Conservation (phyloP, 495 filamentous ascomycete species). For the Penicillium maclennaniae region DNA sequence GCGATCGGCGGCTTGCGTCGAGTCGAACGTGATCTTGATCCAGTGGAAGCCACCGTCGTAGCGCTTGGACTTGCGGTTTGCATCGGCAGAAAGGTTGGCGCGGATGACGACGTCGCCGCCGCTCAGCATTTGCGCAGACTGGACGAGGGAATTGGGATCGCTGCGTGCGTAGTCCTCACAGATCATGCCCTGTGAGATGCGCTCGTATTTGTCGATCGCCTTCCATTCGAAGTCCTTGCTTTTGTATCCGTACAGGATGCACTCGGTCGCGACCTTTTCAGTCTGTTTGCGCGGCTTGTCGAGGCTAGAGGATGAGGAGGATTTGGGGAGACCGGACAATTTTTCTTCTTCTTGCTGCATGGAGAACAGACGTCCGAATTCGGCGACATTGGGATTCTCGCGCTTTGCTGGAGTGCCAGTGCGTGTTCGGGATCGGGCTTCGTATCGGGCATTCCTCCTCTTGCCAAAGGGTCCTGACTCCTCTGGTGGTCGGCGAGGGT, state of each 20-base stretch:
- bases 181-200: constrained; percentile 66
- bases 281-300: constrained; percentile 40
- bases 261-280: constrained; percentile 68
- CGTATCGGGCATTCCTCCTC: constrained; percentile 48
- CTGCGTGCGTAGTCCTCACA: constrained; percentile 84
- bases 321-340: constrained; percentile 35
- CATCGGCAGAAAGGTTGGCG: constrained; percentile 58
- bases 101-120: constrained; percentile 61
- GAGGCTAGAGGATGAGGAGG: constrained; percentile 37
- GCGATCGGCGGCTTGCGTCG: constrained; percentile 68
- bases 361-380: constrained; percentile 46
- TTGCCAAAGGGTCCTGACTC: constrained; percentile 64
- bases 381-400: constrained; percentile 54
- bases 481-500: constrained; percentile 50
- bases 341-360: constrained; percentile 44
- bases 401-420: constrained; percentile 57
- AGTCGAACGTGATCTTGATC: constrained; percentile 93
- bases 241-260: constrained; percentile 80
- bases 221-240: constrained; percentile 70
- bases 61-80: constrained; percentile 69
- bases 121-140: constrained; percentile 56
- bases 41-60: constrained; percentile 78
- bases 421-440: constrained; percentile 52
- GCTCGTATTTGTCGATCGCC: constrained; percentile 80
- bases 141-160: constrained; percentile 45